These are phyloP conservation scores for Sideroxylon spinosum DNA, from an alignment of 179 eudicot species.

Conservation along the genomic window DNA sequence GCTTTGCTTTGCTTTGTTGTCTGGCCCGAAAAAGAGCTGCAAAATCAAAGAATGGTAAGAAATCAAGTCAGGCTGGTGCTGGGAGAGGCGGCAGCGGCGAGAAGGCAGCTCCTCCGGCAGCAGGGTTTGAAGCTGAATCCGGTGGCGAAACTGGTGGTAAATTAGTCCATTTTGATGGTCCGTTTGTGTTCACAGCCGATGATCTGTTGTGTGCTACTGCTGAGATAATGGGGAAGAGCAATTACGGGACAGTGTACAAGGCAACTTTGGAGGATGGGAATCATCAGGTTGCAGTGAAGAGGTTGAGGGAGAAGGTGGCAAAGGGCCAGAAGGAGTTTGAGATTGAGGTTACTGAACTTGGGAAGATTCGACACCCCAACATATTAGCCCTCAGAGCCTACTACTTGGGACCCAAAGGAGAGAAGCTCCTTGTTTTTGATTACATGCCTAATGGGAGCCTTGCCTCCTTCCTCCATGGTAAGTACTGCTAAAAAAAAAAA, in stretches of 20 bases:
- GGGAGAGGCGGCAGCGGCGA: constrained; percentile 21
- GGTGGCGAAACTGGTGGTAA: constrained; percentile 70
- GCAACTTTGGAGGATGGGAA: constrained; percentile 79
- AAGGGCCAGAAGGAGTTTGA: constrained; percentile 79
- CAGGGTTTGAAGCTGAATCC: constrained; percentile 39
- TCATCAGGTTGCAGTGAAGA: constrained; percentile 75
- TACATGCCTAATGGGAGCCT: constrained; percentile 78
- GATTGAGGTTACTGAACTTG: constrained; percentile 57
- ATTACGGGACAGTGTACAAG: constrained; percentile 75
- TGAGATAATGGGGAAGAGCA: constrained; percentile 83
- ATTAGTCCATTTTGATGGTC: constrained; percentile 78
- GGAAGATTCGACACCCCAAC: constrained; percentile 70
- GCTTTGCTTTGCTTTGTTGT: constrained; percentile 63
- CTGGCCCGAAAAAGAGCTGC: constrained; percentile 55
- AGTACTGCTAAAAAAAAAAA: not conserved
- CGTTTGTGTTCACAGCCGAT: constrained; percentile 74
- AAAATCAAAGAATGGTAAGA: constrained; percentile 30
- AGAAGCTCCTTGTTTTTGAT: constrained; percentile 86
- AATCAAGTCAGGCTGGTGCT: constrained; percentile 17
- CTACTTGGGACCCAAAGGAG: constrained; percentile 86
- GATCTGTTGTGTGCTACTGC: constrained; percentile 83
- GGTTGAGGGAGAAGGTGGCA: constrained; percentile 79
- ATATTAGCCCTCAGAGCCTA: constrained; percentile 76
- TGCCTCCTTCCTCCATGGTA: constrained; percentile 83
- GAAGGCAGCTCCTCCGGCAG: constrained; percentile 35